A percentile compares a stretch with the other conserved stretches of the same genome.
These are phyloP conservation scores for Linnemannia schmuckeri DNA, from an alignment of 192 early-diverging fungal species.

Conservation along the genomic window DNA sequence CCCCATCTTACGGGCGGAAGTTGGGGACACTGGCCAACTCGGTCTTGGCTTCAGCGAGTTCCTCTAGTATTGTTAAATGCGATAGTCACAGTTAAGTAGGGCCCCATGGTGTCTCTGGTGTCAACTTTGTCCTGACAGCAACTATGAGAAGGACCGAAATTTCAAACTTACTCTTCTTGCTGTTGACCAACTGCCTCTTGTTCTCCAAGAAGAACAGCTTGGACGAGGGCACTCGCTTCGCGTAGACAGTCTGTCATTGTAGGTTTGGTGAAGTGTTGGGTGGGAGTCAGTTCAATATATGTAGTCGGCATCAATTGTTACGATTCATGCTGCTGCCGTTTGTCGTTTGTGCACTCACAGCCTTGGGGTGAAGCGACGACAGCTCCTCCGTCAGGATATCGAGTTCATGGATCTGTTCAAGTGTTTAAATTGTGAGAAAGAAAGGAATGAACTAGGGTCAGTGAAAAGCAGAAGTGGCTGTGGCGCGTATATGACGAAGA, in stretches of 20 bases:
- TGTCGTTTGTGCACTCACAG: constrained; percentile 8
- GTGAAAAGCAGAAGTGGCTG: neutral
- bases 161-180: constrained; percentile 33
- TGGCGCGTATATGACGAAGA: neutral
- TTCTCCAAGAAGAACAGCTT: constrained; percentile 41
- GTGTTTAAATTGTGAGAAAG: neutral
- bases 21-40: constrained; percentile 22
- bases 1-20: neutral
- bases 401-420: constrained; percentile 38
- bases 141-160: neutral
- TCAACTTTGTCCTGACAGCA: too few relatives aligned
- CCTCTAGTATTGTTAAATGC: constrained; percentile 2
- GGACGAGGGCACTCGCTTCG: constrained; percentile 41
- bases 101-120: neutral
- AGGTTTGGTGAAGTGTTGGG: neutral
- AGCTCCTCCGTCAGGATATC: constrained; percentile 51
- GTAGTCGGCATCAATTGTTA: neutral
- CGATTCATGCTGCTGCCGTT: neutral
- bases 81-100: neutral
- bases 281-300: neutral
- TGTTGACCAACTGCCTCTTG: neutral
- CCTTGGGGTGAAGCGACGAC: constrained; percentile 28
- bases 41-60: constrained; percentile 20
- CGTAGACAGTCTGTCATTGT: constrained; percentile 23
- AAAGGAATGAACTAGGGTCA: neutral